Percentiles rank a stretch among this genome's conserved stretches.
Conservation (phyloP, 2,329 filamentous ascomycete species). For the Lasiodiplodia gonubiensis region DNA sequence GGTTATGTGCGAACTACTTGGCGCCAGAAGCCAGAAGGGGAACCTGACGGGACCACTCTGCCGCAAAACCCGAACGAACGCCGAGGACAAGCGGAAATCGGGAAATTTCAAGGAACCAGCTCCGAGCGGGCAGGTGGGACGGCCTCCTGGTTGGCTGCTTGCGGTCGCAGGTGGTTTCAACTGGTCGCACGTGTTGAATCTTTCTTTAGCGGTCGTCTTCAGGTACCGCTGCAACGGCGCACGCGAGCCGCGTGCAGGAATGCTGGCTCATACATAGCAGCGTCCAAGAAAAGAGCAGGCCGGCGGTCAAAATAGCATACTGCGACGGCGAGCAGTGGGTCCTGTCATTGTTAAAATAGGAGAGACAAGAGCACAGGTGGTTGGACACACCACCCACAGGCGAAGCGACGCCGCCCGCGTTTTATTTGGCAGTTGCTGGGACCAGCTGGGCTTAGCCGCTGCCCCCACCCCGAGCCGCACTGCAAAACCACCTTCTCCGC, state of each 20-base stretch:
- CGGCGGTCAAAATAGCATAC: neutral
- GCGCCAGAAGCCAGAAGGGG: conserved; percentile 3
- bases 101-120: neutral
- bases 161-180: neutral
- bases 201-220: neutral
- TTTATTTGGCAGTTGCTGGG: conserved; percentile 13
- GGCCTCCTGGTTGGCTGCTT: neutral
- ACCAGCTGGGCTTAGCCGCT: conserved; percentile 9
- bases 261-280: neutral
- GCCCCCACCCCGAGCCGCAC: conserved; percentile 12
- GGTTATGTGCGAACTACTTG: conserved; percentile 11
- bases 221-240: neutral
- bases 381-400: neutral
- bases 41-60: conserved; percentile 11
- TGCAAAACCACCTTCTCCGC: conserved; percentile 8
- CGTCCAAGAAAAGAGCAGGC: conserved; percentile 6
- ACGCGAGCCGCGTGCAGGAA: neutral
- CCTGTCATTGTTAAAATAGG: conserved; percentile 11
- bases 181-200: neutral
- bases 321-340: neutral
- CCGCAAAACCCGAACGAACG: conserved; percentile 3
- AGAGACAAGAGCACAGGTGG: conserved; percentile 21
- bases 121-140: neutral
- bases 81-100: conserved; percentile 1
- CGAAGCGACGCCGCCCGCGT: neutral